Evolutionary conservation across 805 yeast species (phyloP), one percentile per base, ranked within the genome.

Genomic region (Priceomyces melissophilus): DNA sequence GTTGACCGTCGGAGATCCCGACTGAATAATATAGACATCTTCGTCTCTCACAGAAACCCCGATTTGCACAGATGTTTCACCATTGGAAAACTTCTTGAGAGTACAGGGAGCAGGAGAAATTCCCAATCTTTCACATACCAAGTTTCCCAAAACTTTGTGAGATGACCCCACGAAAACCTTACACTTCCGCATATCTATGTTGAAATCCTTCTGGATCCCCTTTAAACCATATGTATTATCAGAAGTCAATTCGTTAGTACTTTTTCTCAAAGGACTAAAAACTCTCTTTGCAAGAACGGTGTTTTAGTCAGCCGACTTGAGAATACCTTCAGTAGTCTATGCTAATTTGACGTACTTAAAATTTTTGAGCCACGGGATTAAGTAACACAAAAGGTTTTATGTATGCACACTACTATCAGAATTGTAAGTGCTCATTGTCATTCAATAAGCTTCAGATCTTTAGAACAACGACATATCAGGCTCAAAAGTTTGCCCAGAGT

Each of bases 1-100:
- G 58, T 93, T 93, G 63, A 75, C 76, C 39, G 83, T 76, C n/a
- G 89, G 83, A 6, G 95, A 85, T 5, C 96, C 95, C 31, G 90
- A 82, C 62, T 90, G 96, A 49, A 91, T 69, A 51, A 88, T 88
- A 58, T 88, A 90, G 20, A 93, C 96, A 58, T 93, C 98, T 63
- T 93, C 97, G 60, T 93, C 98, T 65, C 99, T 80, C 35, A 93
- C 96, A 27, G 95, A 87, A 25, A 84, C 90, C 35, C 97, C 96
- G 49, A 91, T 87, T 60, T 87, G 96, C 35, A 95, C 96, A 34
- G 95, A 85, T 3, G 99, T 93, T 69, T 93, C 99, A 41, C 99
- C 99, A 60, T 93, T 93, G 48, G 96, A 86, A 66, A 93, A 93
- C 65, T 89, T 90, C 65, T 86, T 84, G 52, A 91, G 71, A 8